Evolutionary conservation across 2,329 filamentous ascomycete species (phyloP), one percentile per base, ranked within the genome.

Genomic region (Fusarium incarnatum): DNA sequence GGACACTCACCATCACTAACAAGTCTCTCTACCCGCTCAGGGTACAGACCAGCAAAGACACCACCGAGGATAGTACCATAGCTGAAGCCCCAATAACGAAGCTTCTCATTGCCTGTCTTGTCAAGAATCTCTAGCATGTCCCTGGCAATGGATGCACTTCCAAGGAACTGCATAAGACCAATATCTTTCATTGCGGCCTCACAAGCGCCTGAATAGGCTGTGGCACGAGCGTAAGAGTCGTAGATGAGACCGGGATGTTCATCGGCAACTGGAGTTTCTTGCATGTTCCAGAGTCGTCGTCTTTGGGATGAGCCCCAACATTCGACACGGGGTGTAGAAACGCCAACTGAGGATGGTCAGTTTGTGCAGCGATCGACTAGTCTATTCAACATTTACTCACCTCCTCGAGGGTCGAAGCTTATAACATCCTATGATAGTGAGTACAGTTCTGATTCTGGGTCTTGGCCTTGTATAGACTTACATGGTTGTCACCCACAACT

Each of bases 21-120:
- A 11, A 88, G 74, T 16, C 85, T 79, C 44, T 83, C 84, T 2
- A 88, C 81, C 46, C 79, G 79, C 28, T 86, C 83, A 2, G 85
- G 86, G 56, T 82, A 87, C 77, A 87, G 79, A 4, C 83, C 80
- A 5, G 85, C 85, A 72, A 87, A 87, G 0, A 82, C 83, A 15
- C 82, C 83, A 6, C 86, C 86, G 0, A 88, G 78, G 4, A 87
- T 73, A 10, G 85, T 86, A 12, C 86, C 86, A 65, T 88, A 88
- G 67, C 84, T 87, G 60, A 87, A 83, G 1, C 86, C 86, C 85
- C 85, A 87, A 72, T 86, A 87, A 46, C 78, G 80, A 9, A 86
- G 77, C 75, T 80, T 82, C 6, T 79, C 74, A 55, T 82, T 71
- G 3, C 82, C 83, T 8, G 79, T 78, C 68, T 81, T 77, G 32